Conservation (phyloP, 352 stramenopile genomes). For the Phytopythium boreale region DNA sequence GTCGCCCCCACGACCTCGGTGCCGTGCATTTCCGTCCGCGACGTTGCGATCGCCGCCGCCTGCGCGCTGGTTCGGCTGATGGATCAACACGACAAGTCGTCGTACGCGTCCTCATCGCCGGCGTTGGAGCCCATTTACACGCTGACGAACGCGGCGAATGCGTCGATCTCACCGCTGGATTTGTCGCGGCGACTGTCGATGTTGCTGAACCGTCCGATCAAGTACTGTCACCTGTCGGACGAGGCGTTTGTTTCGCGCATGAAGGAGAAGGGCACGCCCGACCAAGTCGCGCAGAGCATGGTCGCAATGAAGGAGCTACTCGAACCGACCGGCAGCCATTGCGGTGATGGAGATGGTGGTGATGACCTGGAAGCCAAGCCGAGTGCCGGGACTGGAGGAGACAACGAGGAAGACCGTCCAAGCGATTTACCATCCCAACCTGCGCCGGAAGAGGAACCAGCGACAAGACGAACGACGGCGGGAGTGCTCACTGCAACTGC, state of each 20-base stretch:
- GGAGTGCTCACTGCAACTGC: background rate
- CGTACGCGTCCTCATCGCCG: background rate
- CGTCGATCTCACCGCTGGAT: conserved; percentile 43
- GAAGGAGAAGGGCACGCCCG: conserved; percentile 45
- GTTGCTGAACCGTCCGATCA: conserved; percentile 39
- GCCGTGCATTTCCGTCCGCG: conserved; percentile 62
- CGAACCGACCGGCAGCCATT: conserved; percentile 13
- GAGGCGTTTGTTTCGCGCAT: conserved; percentile 37
- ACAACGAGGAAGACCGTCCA: conserved; percentile 8
- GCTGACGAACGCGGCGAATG: conserved; percentile 30
- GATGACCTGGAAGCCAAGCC: background rate
- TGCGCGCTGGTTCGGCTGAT: conserved; percentile 31
- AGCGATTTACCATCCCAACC: conserved; percentile 1
- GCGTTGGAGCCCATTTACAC: conserved; percentile 59
- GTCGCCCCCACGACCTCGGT: conserved; percentile 43
- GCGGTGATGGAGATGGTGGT: background rate
- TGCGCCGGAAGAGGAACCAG: conserved; percentile 1
- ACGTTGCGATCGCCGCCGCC: conserved; percentile 53
- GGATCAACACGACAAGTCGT: conserved; percentile 2
- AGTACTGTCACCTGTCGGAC: conserved; percentile 50
- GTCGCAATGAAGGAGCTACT: conserved; percentile 56
- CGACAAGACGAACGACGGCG: conserved; percentile 5
- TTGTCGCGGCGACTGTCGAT: conserved; percentile 32
- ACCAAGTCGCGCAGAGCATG: conserved; percentile 45
- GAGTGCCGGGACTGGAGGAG: background rate